phyloP scores from a whole-genome alignment of 805 yeast genomes.

The Cyberlindnera amylophila region DNA sequence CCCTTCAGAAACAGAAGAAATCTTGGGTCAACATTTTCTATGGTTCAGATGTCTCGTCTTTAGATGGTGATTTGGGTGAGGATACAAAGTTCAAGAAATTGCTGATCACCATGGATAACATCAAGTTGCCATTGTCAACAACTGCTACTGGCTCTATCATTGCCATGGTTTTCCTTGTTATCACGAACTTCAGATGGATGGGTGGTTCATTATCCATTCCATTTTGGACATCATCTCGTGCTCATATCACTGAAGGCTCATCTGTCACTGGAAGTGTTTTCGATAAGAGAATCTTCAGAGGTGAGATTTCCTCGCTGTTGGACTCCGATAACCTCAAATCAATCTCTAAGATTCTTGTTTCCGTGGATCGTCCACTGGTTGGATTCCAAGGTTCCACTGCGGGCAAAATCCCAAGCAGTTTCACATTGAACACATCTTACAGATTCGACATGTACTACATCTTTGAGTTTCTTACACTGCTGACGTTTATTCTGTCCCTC shows the following conservation, averaged over 20 bases:
- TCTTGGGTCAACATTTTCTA: conserved; percentile 9
- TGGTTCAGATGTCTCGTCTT: conserved; percentile 1
- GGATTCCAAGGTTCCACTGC: conserved; percentile 11
- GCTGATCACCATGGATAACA: conserved; percentile 1
- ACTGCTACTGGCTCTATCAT: conserved; percentile 30
- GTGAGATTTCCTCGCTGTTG: conserved; percentile 17
- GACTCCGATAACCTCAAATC: conserved; percentile 5
- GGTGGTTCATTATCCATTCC: conserved; percentile 8
- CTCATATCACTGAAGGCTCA: conserved; percentile 1
- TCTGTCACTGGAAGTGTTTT: conserved; percentile 12
- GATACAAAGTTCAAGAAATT: not conserved
- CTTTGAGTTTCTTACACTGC: conserved; percentile 50
- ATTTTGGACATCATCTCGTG: too few species aligned
- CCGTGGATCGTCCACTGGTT: conserved; percentile 29
- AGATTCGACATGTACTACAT: conserved; percentile 48
- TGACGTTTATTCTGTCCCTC: conserved; percentile 49
- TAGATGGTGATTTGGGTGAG: conserved; percentile 7
- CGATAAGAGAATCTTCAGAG: conserved; percentile 19
- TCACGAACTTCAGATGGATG: conserved; percentile 35
- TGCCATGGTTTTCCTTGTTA: conserved; percentile 26
- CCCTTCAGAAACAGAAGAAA: not conserved
- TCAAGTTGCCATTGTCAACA: conserved; percentile 33
- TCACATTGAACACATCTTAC: conserved; percentile 31
- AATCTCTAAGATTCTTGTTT: conserved; percentile 13
- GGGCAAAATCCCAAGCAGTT: not conserved